A percentile compares a stretch with the other conserved stretches of the same genome.
Evolutionary conservation across 345 rosid species (phyloP).

Genomic region (Hirschfeldia incana): DNA sequence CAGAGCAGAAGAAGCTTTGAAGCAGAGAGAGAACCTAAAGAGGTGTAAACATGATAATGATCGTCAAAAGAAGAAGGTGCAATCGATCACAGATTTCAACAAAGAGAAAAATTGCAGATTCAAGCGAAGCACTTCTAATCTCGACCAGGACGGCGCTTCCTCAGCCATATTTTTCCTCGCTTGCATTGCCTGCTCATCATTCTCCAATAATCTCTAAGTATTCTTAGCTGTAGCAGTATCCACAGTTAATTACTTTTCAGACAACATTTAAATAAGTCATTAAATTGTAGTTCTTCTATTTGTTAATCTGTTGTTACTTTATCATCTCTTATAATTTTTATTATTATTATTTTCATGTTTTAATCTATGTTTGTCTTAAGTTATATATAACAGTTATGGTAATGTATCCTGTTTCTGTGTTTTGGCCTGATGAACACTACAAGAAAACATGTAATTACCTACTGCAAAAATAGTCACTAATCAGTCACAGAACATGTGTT

Average conservation of each 20-base stretch:
- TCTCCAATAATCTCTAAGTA: constrained; percentile 20
- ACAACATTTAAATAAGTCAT: background rate
- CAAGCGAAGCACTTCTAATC: constrained; percentile 76
- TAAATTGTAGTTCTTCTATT: background rate
- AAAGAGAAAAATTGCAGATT: constrained; percentile 67
- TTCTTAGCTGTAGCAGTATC: constrained; percentile 9
- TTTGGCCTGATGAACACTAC: too few species aligned
- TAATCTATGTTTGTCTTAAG: background rate
- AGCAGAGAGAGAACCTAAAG: constrained; percentile 43
- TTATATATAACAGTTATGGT: background rate
- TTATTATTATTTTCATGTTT: background rate
- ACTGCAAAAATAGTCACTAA: too few species aligned
- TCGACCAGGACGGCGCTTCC: constrained; percentile 82
- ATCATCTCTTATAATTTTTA: background rate
- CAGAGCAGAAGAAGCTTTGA: constrained; percentile 56
- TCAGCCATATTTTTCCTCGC: constrained; percentile 89
- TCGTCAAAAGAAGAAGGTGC: constrained; percentile 36
- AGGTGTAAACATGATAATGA: constrained; percentile 31
- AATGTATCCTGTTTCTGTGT: too few species aligned
- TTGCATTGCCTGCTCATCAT: constrained; percentile 77
- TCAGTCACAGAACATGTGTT: too few species aligned
- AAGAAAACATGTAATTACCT: too few species aligned
- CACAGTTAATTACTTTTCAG: background rate
- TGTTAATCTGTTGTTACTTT: constrained; percentile 14
- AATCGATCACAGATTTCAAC: constrained; percentile 57